A percentile compares a stretch with the other conserved stretches of the same genome.
Conservation (phyloP, 768 basidiomycete species). For the Calocera cornea region DNA sequence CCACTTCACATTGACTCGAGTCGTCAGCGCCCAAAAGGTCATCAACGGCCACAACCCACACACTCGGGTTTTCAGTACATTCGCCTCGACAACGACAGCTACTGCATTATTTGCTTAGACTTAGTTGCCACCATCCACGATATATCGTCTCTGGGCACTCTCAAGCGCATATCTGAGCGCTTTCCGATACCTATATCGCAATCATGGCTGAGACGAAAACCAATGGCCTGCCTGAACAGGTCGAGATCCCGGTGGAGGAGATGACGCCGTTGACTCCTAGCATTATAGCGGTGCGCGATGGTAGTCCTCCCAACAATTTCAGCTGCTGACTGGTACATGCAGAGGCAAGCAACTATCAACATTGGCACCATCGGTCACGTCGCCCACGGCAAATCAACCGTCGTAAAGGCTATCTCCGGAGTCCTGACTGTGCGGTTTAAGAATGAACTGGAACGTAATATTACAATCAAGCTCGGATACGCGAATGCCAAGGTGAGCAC, state of each 20-base stretch:
- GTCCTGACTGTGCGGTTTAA: conserved; percentile 98
- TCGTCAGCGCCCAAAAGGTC: conserved; percentile 1
- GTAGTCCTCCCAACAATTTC: not conserved
- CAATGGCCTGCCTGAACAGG: not conserved
- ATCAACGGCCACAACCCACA: not conserved
- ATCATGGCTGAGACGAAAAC: not conserved
- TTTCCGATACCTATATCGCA: not conserved
- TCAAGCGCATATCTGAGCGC: not conserved
- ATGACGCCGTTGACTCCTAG: conserved; percentile 1
- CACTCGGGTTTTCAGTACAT: not conserved
- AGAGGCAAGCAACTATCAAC: not conserved
- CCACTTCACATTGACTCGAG: not conserved
- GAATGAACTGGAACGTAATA: conserved; percentile 97
- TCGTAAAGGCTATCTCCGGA: conserved; percentile 97
- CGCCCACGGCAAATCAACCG: conserved; percentile 92
- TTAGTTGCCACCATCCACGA: not conserved
- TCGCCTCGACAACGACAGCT: not conserved
- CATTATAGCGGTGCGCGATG: not conserved
- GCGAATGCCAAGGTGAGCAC: conserved; percentile 85
- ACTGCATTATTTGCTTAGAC: not conserved
- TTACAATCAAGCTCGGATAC: conserved; percentile 98
- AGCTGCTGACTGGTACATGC: not conserved
- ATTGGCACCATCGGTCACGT: conserved; percentile 96
- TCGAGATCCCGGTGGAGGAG: not conserved
- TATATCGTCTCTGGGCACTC: not conserved